phyloP scores from a whole-genome alignment of 805 yeast species.

The Lipomyces chichibuensis region DNA sequence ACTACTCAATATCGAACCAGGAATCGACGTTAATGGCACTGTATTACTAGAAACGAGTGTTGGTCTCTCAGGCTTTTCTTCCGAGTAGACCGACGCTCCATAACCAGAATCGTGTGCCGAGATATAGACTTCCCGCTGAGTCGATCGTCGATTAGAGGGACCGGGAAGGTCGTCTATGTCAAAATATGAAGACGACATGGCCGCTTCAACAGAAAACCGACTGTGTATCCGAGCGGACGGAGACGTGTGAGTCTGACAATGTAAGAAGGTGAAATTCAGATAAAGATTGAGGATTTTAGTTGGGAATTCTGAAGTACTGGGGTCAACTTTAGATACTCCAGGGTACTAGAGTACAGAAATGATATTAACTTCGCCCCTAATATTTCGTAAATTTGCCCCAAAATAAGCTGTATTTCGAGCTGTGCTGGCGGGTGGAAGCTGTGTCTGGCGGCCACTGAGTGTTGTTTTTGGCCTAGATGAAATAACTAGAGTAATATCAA shows the following conservation, averaged over 20 bases:
- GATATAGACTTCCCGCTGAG: conserved; percentile 25
- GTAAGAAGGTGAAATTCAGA: background rate
- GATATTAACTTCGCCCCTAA: too few species aligned
- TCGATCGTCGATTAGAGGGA: conserved; percentile 18
- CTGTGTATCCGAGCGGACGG: background rate
- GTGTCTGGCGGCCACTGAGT: too few species aligned
- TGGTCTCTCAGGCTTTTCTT: conserved; percentile 10
- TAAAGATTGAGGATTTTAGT: background rate
- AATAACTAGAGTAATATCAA: too few species aligned
- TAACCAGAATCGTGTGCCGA: conserved; percentile 36
- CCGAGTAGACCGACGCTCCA: conserved; percentile 33
- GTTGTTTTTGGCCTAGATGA: too few species aligned
- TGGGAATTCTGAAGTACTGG: background rate
- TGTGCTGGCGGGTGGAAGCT: too few species aligned
- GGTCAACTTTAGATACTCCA: background rate
- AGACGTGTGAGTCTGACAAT: background rate
- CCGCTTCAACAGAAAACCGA: background rate
- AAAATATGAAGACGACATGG: conserved; percentile 28
- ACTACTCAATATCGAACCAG: background rate
- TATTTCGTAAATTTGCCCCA: too few species aligned
- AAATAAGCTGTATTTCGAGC: too few species aligned
- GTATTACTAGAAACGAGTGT: conserved; percentile 1
- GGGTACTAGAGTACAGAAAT: too few species aligned
- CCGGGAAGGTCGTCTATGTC: conserved; percentile 28
- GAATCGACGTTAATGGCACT: conserved; percentile 7